Evolutionary conservation across 805 yeast species (phyloP), one percentile per base, ranked within the genome.

Genomic region (Saccharomycopsis javanensis): DNA sequence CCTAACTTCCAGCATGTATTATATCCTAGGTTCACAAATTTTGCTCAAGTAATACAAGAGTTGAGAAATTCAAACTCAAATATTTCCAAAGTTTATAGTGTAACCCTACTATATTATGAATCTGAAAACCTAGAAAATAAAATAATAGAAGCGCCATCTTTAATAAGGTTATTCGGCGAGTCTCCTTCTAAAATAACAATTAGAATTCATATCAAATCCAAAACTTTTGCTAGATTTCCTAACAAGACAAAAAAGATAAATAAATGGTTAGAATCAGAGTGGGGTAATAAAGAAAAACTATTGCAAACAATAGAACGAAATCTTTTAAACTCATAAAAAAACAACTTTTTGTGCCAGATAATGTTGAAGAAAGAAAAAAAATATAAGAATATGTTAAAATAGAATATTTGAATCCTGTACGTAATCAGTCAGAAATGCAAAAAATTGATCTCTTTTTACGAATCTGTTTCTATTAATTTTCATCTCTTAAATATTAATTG

Each of bases 1-100:
- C 88, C 92, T 0, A 69, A 68, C 15, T 75, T 86, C 18, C 68
- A 77, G 10, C 75, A 86, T 61, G 70, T 88, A 5, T 70, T 91
- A 28, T 90, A 90, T 64, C 97, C 97, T 2, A 73, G 97, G 55
- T 89, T 80, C 65, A 73, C 82, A 1, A 78, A 77, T 37, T 77
- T 85, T 60, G 73, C 71, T 54, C 80, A 81, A 62, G 71, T 78
- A 1, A 70, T 84, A 4, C 68, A 71, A 1, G 74, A 75, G 11
- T 63, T 79, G 10, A 71, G 72, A 42, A 67, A 57, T 51, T 27
- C 53, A 45, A 46, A 54, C 25, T 23, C 67, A 30, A 42, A 48
- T 1, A 51, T 65, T 15, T 56, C 65, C 3, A 57, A 63, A 15
- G 63, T 85, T 5, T 83, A 82, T 60, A 87, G 83, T 64, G 65